A percentile compares a stretch with the other conserved stretches of the same genome.
These are phyloP conservation scores for Tricholoma furcatifolium DNA, from an alignment of 768 basidiomycete species.

Conservation along the genomic window DNA sequence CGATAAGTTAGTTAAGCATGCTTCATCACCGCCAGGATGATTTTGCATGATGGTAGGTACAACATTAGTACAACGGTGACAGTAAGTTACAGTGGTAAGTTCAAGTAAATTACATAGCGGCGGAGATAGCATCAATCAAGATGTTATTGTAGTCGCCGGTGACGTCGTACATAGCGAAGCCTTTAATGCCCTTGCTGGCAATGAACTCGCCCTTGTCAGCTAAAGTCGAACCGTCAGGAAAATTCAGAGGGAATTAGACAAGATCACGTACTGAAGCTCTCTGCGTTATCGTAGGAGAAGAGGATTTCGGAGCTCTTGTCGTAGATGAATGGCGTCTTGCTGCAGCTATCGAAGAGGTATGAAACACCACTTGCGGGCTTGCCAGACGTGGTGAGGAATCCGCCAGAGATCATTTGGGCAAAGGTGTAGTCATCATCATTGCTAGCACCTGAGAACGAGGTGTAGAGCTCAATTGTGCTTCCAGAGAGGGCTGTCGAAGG, in stretches of 20 bases:
- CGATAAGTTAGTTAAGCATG: too few species aligned
- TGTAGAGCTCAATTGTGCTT: constrained; percentile 38
- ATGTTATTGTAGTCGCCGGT: constrained; percentile 60
- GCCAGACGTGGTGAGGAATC: constrained; percentile 51
- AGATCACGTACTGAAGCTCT: constrained; percentile 45
- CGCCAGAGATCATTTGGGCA: constrained; percentile 53
- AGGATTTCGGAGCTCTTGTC: constrained; percentile 48
- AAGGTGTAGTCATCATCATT: constrained; percentile 57
- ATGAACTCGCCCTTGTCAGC: constrained; percentile 64
- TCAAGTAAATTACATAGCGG: constrained; percentile 24
- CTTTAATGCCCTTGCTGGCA: constrained; percentile 46
- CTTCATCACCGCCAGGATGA: too few species aligned
- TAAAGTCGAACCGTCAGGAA: constrained; percentile 14
- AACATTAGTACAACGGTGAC: too few species aligned
- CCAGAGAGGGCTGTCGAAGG: constrained; percentile 30
- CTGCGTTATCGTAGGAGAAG: constrained; percentile 67
- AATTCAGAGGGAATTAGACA: neutral
- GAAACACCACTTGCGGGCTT: constrained; percentile 46
- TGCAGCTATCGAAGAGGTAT: constrained; percentile 63
- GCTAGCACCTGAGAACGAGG: constrained; percentile 43
- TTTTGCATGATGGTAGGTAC: too few species aligned
- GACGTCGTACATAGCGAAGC: constrained; percentile 70
- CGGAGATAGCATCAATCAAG: constrained; percentile 53
- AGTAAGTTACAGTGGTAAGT: too few species aligned
- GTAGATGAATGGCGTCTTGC: constrained; percentile 79